A percentile compares a stretch with the other conserved stretches of the same genome.
phyloP scores from a whole-genome alignment of 2,329 filamentous ascomycete species.

The Hymenoscyphus albidus region DNA sequence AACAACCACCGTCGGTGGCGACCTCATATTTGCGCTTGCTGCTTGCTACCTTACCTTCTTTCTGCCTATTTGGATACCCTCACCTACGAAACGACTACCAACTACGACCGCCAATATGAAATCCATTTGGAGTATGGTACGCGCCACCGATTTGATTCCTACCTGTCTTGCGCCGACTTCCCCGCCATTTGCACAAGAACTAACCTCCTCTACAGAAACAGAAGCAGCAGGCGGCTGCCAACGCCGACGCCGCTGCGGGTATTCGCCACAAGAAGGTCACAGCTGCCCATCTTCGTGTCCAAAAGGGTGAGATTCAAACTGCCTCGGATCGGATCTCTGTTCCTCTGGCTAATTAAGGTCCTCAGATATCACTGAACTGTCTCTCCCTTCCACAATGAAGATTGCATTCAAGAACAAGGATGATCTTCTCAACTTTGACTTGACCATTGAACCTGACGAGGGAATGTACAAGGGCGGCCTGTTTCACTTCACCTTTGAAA shows the following conservation, averaged over 20 bases:
- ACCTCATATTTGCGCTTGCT: neutral
- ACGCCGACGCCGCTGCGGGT: constrained; percentile 67
- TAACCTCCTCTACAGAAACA: constrained; percentile 63
- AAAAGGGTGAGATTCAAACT: constrained; percentile 65
- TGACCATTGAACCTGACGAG: constrained; percentile 82
- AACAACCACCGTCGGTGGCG: neutral
- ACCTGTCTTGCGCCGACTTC: neutral
- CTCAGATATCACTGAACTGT: constrained; percentile 75
- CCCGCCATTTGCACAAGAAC: constrained; percentile 14
- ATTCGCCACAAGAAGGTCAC: constrained; percentile 99
- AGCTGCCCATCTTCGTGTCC: constrained; percentile 88
- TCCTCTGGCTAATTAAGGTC: neutral
- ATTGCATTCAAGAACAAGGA: constrained; percentile 78
- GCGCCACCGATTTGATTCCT: constrained; percentile 27
- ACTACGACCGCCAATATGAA: constrained; percentile 63
- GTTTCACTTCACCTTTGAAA: constrained; percentile 87
- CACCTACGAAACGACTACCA: neutral
- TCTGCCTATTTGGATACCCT: neutral
- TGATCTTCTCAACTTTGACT: constrained; percentile 79
- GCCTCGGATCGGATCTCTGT: neutral
- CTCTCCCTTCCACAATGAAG: constrained; percentile 74
- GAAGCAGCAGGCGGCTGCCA: constrained; percentile 91
- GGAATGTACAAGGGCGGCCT: constrained; percentile 80
- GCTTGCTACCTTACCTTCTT: neutral
- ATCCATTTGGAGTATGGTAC: constrained; percentile 99